Conservation (phyloP, 202 grass and related monocot species). For the Brachypodium distachyon region DNA sequence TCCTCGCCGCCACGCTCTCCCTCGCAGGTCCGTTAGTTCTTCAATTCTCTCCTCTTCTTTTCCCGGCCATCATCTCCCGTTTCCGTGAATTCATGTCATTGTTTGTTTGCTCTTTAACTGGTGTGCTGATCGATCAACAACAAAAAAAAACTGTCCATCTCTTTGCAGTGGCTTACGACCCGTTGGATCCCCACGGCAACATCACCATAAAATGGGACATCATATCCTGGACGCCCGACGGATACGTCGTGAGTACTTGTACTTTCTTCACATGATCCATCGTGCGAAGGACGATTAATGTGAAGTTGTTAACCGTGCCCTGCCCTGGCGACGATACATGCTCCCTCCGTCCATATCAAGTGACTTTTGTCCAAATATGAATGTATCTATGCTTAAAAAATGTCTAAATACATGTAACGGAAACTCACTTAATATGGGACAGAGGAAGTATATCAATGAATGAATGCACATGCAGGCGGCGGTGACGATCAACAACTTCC, state of each 20-base stretch:
- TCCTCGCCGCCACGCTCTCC: constrained; percentile 38
- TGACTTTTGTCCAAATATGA: no score
- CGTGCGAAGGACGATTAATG: background rate
- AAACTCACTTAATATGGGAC: no score
- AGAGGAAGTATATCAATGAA: no score
- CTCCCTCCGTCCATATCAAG: no score
- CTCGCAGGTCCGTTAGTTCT: constrained; percentile 58
- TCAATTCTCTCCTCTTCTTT: background rate
- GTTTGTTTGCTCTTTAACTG: background rate
- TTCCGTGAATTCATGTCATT: background rate
- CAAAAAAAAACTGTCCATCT: background rate
- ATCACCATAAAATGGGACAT: constrained; percentile 99
- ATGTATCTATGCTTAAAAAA: no score
- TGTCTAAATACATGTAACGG: no score
- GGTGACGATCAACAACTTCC: constrained; percentile 95
- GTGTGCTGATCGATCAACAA: background rate
- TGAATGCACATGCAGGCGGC: constrained; percentile 28
- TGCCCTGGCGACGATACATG: no score
- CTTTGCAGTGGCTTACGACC: constrained; percentile 68
- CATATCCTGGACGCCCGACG: constrained; percentile 86
- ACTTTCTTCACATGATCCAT: background rate
- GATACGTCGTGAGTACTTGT: constrained; percentile 66
- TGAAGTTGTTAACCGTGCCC: background rate
- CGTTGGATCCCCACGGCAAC: constrained; percentile 86
- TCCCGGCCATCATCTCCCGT: background rate